Base-by-base conservation (phyloP, 2,329 filamentous ascomycete genomes). In the Botryosphaeria dothidea region DNA sequence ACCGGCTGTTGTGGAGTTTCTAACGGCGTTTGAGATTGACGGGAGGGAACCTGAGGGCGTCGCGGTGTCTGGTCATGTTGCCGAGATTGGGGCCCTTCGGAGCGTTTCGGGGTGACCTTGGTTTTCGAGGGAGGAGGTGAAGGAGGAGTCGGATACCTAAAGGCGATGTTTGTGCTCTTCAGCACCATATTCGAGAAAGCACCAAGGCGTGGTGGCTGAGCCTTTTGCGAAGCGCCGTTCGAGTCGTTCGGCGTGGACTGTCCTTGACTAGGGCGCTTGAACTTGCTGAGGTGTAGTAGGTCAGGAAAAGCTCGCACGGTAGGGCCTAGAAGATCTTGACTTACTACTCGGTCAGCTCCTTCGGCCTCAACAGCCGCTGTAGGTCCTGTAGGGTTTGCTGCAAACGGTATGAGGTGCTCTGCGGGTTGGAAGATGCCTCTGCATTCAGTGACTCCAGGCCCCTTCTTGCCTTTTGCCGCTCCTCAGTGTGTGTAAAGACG, bases 321-420 rank as follows among this genome's bases (percentile, higher is more conserved):
- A 17, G n/a, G 41, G 11, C 6, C n/a, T n/a, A 25, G 25, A 34
- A 46, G 31, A 56, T 46, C n/a, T 46, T 34, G 19, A 34, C 82
- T 74, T 79, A 91, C 90, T 86, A 92, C 71, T 90, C 81, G 9
- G 90, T 89, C 68, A 91, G 81, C 67, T 89, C 88, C n/a, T 89
- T 85, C 1, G 88, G 85, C 72, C 88, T 88, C 64, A 97, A 78
- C 45, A 96, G 84, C 68, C 89, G 87, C 65, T 92, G 86, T 31
- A 97, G 82, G 74, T 94, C 89, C 70, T 90, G 85, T 51, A 93
- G 83, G 11, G 88, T 90, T 70, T 89, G 87, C 70, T 91, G 89
- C 52, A 93, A 81, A 68, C 87, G 86, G 73, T 86, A 85, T 21
- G 90, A 89, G 31, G 84, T 83, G 48, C 85, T 83, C 54, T 83